These are phyloP conservation scores for Tolypocladium paradoxum DNA, from an alignment of 2,329 filamentous ascomycete species.

Conservation along the genomic window DNA sequence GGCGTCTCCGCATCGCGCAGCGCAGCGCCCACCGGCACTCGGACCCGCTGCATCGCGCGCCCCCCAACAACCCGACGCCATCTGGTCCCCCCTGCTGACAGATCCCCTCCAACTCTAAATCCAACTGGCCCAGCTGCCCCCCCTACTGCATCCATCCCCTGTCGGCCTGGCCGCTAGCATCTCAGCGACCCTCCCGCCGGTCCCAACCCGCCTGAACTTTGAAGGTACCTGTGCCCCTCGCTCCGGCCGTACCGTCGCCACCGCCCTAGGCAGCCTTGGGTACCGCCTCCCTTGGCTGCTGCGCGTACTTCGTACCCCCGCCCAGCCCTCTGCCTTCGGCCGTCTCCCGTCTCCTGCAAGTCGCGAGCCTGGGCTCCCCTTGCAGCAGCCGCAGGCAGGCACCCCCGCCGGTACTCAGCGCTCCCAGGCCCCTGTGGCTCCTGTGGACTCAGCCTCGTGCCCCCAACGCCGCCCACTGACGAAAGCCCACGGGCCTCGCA, in stretches of 20 bases:
- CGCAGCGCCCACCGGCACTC: background rate
- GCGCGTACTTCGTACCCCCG: background rate
- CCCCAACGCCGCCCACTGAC: slow-evolving; percentile 31
- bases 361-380: background rate
- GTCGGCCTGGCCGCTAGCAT: slow-evolving; percentile 12
- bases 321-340: background rate
- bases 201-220: background rate
- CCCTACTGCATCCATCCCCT: slow-evolving; percentile 9
- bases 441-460: slow-evolving; percentile 30
- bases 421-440: slow-evolving; percentile 4
- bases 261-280: background rate
- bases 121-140: background rate
- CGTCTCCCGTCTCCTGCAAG: background rate
- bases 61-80: background rate
- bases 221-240: slow-evolving; percentile 7
- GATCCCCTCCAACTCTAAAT: slow-evolving; percentile 10
- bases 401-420: slow-evolving; percentile 4
- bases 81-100: slow-evolving; percentile 4
- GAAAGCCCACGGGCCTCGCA: slow-evolving; percentile 18
- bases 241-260: slow-evolving; percentile 1
- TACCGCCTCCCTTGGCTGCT: slow-evolving; percentile 1
- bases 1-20: too few species aligned
- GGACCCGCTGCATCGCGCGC: background rate
- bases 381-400: background rate
- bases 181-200: slow-evolving; percentile 2